Evolutionary conservation across 1,139 yeast genomes (phyloP), one percentile per base, ranked within the genome.

Genomic region (Schizosaccharomyces versatilis): DNA sequence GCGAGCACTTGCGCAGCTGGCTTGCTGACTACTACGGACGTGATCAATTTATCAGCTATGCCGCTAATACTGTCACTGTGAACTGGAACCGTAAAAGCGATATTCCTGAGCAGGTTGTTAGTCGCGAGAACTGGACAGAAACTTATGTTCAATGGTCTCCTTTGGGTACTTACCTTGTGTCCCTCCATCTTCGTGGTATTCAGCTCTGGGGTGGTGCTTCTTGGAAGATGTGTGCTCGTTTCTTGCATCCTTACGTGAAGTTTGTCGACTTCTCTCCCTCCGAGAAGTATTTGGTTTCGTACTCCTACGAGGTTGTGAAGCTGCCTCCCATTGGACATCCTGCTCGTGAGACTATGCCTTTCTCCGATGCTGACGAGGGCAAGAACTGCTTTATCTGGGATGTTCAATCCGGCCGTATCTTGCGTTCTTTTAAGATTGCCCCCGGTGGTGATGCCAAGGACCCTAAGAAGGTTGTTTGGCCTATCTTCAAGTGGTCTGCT

Each of bases 341-440:
- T 32, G 75, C 74, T 53, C 64, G 66, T 41, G 80, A 78, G 57
- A 71, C 71, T 56, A 83, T 78, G 71, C 95, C 96, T 62, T 90
- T 88, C 68, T 81, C 83, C 55, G 81, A 84, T 57, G 88, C 81
- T 66, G 85, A 84, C 66, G 85, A 80, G 63, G 98, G 98, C 60
- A 95, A 90, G 71, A 84, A 85, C 69, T 76, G 93, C 63, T 94
- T 90, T 57, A 79, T 93, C 60, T 93, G 98, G 98, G 93, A 88
- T 64, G 74, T 88, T 63, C 73, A 76, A 58, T 80, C 95, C 47
- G 90, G 93, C 60, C 75, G 84, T 61, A 85, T 93, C 54, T 78
- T 80, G 60, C 79, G 95, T 68, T 84, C 96, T 19, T 90, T 93
- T 76, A 93, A 95, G 47, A 74, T 85, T 64, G 85, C 94, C 58